Percentiles rank a stretch among this genome's conserved stretches.
These are phyloP conservation scores for Alternaria angustiovoidea DNA, from an alignment of 2,329 filamentous ascomycete species.

Conservation along the genomic window DNA sequence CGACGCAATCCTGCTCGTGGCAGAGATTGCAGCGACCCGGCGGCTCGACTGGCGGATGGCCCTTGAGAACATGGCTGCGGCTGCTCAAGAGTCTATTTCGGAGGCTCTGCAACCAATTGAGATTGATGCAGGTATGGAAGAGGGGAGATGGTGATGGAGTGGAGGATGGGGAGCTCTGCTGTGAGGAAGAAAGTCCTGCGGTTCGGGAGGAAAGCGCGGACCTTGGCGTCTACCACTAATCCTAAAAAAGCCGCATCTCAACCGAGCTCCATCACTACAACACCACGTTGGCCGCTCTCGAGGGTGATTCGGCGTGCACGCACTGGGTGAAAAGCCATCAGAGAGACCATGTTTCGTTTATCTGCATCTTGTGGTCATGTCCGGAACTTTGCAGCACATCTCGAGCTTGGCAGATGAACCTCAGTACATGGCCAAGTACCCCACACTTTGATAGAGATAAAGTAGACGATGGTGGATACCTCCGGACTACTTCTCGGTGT, in stretches of 20 bases:
- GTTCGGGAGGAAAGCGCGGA: constrained; percentile 42
- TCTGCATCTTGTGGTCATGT: not conserved
- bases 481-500: not conserved
- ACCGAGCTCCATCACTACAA: constrained; percentile 15
- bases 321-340: not conserved
- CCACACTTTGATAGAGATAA: constrained; percentile 5
- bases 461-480: constrained; percentile 4
- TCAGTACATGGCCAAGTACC: not conserved
- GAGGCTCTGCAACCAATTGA: constrained; percentile 55
- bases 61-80: constrained; percentile 90
- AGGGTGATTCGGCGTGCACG: not conserved
- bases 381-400: not conserved
- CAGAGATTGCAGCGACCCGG: constrained; percentile 92
- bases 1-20: constrained; percentile 87
- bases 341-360: accelerated
- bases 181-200: constrained; percentile 40
- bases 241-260: constrained; percentile 26
- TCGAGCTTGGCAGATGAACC: not conserved
- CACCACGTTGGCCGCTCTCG: not conserved
- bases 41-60: constrained; percentile 96
- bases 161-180: constrained; percentile 45
- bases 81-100: constrained; percentile 53
- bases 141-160: constrained; percentile 53
- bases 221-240: constrained; percentile 30
- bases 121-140: constrained; percentile 52